Evolutionary conservation across 1,284 basidiomycete genomes (phyloP), one percentile per base, ranked within the genome.

Genomic region (Xerocomus amazonicus): DNA sequence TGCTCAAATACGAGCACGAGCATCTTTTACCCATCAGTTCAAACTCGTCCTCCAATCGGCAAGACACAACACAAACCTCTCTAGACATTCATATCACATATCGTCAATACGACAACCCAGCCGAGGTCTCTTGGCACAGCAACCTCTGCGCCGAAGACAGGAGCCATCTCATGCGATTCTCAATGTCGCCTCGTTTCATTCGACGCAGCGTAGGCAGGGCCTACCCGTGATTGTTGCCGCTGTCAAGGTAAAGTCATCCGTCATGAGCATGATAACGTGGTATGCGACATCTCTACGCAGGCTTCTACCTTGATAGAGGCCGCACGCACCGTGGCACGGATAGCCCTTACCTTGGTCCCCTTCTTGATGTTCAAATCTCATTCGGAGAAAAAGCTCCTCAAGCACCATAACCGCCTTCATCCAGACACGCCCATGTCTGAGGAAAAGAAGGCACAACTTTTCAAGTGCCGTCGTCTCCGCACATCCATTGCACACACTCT

Each of bases 321-420:
- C 17, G 77, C 80, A 13, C 77, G 83, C 43, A 87, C 81, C 13
- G 76, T 79, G 33, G 81, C 75, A 35, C 78, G 89, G 50, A 74
- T 91, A 49, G 80, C 80, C 0, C 72, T 91, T 41, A 90, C 87
- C 0, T 80, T 92, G 56, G 70, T 88, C 10, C 87, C 87, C 33
- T 60, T 87, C 29, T 60, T 88, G 43, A 62, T 85, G 32, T 54
- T 88, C 27, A 79, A 75, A 53, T 85, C 81, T 48, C 65, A 73
- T 47, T 77, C 74, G 56, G 70, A 77, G 3, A 72, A 69, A 45
- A 75, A 73, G 54, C 70, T 76, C 19, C 74, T 89, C 48, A 73
- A 76, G 48, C 69, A 66, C 33, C 74, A 78, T 19, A 75, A 81
- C 48, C 73, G 73, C 50, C 61, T 81, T 48, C 70, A 79, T 55